These are phyloP conservation scores for Dioscorea zingiberensis DNA, from an alignment of 106 monocot species.

Conservation along the genomic window DNA sequence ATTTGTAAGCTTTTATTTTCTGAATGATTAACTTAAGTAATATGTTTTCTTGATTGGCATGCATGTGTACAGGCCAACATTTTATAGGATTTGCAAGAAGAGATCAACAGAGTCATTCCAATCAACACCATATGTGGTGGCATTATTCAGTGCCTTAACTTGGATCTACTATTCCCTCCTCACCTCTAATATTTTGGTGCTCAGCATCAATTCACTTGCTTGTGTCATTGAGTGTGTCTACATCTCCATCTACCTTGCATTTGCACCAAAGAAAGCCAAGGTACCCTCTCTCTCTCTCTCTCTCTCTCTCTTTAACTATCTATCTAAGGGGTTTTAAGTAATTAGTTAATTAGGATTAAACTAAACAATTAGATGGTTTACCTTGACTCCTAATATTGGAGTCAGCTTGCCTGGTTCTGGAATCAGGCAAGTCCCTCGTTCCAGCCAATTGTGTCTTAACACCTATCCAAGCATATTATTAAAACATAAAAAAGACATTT, in stretches of 20 bases:
- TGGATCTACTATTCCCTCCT: constrained; percentile 46
- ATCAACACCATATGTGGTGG: constrained; percentile 35
- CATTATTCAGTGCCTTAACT: constrained; percentile 35
- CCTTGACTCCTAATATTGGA: too few relatives aligned
- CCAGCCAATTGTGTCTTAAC: too few relatives aligned
- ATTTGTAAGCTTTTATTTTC: background rate
- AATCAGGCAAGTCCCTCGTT: too few relatives aligned
- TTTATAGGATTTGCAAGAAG: constrained; percentile 41
- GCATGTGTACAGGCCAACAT: constrained; percentile 30
- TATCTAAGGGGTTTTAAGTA: too few relatives aligned
- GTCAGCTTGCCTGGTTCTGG: too few relatives aligned
- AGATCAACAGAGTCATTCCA: constrained; percentile 46
- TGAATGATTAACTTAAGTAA: background rate
- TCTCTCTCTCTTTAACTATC: background rate
- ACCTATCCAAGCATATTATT: too few relatives aligned
- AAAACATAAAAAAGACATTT: too few relatives aligned
- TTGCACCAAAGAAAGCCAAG: constrained; percentile 35
- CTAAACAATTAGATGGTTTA: too few relatives aligned
- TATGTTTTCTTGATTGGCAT: background rate
- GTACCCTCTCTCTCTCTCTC: constrained; percentile 14
- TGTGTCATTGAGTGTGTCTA: constrained; percentile 32
- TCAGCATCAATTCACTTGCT: constrained; percentile 35
- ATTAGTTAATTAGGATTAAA: too few relatives aligned
- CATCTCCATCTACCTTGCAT: constrained; percentile 35
- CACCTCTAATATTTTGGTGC: constrained; percentile 17